Percentiles rank a stretch among this genome's conserved stretches.
Evolutionary conservation across 106 monocot genomes (phyloP).

Genomic region (Acanthochlamys bracteata): DNA sequence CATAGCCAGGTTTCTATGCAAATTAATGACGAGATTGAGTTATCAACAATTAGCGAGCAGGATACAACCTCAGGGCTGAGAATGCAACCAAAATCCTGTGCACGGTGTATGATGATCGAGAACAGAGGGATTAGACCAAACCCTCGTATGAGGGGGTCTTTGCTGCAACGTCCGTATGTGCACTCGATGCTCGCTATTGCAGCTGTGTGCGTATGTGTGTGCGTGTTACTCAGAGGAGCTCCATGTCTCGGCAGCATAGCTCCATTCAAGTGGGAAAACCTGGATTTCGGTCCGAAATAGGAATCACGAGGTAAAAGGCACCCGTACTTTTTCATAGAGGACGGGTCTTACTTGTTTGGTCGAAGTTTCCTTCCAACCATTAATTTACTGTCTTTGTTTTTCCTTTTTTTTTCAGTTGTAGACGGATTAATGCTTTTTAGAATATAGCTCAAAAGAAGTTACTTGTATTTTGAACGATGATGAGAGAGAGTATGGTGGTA

Average conservation of each 20-base stretch:
- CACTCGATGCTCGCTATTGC: conserved; percentile 31
- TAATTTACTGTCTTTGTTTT: too few relatives aligned
- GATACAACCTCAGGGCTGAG: neutral
- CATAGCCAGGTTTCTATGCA: conserved; percentile 26
- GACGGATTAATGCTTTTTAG: too few relatives aligned
- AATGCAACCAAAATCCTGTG: conserved; percentile 8
- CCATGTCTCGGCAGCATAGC: conserved; percentile 16
- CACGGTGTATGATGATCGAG: conserved; percentile 14
- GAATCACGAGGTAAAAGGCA: neutral
- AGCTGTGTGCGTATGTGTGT: conserved; percentile 42
- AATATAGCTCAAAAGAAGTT: too few relatives aligned
- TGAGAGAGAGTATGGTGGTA: too few relatives aligned
- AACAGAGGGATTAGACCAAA: neutral
- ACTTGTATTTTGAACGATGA: too few relatives aligned
- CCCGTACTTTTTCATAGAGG: neutral
- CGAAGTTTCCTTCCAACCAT: too few relatives aligned
- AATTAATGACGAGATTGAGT: conserved; percentile 11
- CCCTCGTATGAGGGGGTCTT: conserved; percentile 1
- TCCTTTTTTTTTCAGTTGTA: too few relatives aligned
- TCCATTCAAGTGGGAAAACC: conserved; percentile 34
- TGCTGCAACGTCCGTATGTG: conserved; percentile 23
- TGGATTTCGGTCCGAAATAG: conserved; percentile 29
- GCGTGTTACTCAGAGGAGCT: conserved; percentile 27
- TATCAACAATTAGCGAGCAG: conserved; percentile 5
- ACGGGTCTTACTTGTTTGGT: neutral